Conservation (phyloP, 495 filamentous ascomycete genomes). For the Chaetomium fimeti region DNA sequence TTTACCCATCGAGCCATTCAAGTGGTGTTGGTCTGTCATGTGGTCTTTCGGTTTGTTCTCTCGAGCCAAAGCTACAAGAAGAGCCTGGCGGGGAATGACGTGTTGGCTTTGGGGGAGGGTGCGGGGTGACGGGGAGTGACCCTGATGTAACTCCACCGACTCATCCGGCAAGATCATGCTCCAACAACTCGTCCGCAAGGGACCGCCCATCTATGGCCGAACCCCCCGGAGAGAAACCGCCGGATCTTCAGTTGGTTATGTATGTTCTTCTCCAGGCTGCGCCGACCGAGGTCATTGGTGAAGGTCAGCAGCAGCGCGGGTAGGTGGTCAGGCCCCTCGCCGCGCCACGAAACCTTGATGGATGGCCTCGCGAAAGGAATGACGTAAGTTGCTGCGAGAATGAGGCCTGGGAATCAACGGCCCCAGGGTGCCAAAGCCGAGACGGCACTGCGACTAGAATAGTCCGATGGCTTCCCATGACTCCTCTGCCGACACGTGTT, state of each 20-base stretch:
- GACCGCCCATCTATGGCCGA: not conserved
- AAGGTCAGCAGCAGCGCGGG: constrained; percentile 12
- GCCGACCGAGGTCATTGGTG: constrained; percentile 20
- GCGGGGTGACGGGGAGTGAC: not conserved
- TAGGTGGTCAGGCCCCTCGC: constrained; percentile 11
- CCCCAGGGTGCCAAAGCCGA: not conserved
- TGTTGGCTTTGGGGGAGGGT: not conserved
- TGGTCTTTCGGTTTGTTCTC: not conserved
- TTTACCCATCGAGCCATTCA: not conserved
- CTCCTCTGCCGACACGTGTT: constrained; percentile 10
- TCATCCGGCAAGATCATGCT: constrained; percentile 18
- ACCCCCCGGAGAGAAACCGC: no score
- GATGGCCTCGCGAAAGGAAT: constrained; percentile 15
- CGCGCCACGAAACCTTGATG: constrained; percentile 15
- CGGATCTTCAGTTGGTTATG: no score
- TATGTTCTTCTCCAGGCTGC: not conserved
- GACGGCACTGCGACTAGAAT: not conserved
- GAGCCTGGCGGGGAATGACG: constrained; percentile 2
- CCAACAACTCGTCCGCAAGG: not conserved
- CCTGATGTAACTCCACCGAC: constrained; percentile 7
- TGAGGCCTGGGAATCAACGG: constrained; percentile 5
- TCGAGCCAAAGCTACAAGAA: not conserved
- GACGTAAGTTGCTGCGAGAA: constrained; percentile 4
- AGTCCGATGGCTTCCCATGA: constrained; percentile 1
- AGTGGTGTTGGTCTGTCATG: constrained; percentile 11